phyloP scores from a whole-genome alignment of 805 yeast genomes.

The Ogataea trehaloabstinens region DNA sequence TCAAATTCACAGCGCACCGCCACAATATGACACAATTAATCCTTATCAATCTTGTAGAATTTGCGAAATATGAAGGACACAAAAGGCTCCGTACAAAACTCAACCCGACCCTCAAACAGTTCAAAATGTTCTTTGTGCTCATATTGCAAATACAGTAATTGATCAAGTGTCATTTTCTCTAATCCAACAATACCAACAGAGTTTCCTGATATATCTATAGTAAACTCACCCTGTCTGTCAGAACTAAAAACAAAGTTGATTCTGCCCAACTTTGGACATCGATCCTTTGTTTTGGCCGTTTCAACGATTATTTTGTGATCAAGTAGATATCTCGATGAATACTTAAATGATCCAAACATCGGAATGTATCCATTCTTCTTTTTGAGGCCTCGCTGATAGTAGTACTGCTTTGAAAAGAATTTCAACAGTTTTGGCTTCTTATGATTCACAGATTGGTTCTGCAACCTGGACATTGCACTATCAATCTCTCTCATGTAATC shows the following conservation, averaged over 20 bases:
- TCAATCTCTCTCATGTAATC: slow-evolving; percentile 51
- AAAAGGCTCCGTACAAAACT: slow-evolving; percentile 65
- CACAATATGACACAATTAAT: too few species aligned
- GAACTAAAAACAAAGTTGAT: slow-evolving; percentile 74
- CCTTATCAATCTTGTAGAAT: slow-evolving; percentile 55
- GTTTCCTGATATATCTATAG: slow-evolving; percentile 71
- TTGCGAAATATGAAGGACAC: slow-evolving; percentile 69
- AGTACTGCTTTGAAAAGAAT: slow-evolving; percentile 70
- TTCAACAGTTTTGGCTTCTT: slow-evolving; percentile 35
- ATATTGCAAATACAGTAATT: slow-evolving; percentile 69
- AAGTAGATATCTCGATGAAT: slow-evolving; percentile 68
- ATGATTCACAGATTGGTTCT: slow-evolving; percentile 44
- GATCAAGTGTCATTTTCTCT: slow-evolving; percentile 62
- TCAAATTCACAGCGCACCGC: too few species aligned
- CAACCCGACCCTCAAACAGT: slow-evolving; percentile 65
- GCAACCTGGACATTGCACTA: slow-evolving; percentile 40
- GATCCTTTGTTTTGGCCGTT: slow-evolving; percentile 33
- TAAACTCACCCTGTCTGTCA: slow-evolving; percentile 68
- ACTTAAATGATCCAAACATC: slow-evolving; percentile 73
- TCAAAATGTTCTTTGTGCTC: slow-evolving; percentile 55
- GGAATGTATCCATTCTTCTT: slow-evolving; percentile 66
- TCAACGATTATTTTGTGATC: slow-evolving; percentile 69
- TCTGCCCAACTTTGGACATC: slow-evolving; percentile 53
- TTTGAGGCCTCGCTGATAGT: slow-evolving; percentile 68
- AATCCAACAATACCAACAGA: slow-evolving; percentile 32